Evolutionary conservation across 2,329 filamentous ascomycete genomes (phyloP).

Genomic region (Tolypocladium capitatum): DNA sequence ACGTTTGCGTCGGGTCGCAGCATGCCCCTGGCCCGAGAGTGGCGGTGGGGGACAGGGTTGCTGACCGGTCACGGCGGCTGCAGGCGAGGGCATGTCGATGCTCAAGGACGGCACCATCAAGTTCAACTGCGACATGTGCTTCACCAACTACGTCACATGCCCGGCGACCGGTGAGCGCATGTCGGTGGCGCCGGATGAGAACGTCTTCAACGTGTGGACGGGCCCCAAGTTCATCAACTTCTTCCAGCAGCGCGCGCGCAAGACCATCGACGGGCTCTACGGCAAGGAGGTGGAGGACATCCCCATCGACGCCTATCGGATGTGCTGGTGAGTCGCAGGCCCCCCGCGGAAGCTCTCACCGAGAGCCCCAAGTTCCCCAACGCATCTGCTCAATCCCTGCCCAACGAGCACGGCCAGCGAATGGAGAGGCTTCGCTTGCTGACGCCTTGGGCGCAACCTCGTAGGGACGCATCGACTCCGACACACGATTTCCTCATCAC

Average conservation of each 20-base stretch:
- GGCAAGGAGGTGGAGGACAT: slow-evolving; percentile 24
- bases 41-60: neutral
- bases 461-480: slow-evolving; percentile 47
- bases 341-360: neutral
- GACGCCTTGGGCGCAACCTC: neutral
- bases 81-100: slow-evolving; percentile 30
- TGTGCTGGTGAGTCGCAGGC: slow-evolving; percentile 27
- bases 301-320: slow-evolving; percentile 28
- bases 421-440: slow-evolving; percentile 3
- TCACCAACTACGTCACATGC: slow-evolving; percentile 37
- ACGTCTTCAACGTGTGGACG: slow-evolving; percentile 29
- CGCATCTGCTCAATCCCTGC: neutral
- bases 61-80: slow-evolving; percentile 3
- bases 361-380: slow-evolving; percentile 3
- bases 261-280: slow-evolving; percentile 26
- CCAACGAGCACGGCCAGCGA: neutral
- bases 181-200: slow-evolving; percentile 32
- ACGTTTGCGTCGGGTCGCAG: slow-evolving; percentile 6
- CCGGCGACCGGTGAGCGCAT: slow-evolving; percentile 35
- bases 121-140: slow-evolving; percentile 46
- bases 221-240: slow-evolving; percentile 22
- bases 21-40: neutral
- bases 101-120: slow-evolving; percentile 39
- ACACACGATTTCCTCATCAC: slow-evolving; percentile 50
- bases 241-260: slow-evolving; percentile 30